phyloP scores from a whole-genome alignment of 2,329 filamentous ascomycete species.

The Penicillium griseofulvum region DNA sequence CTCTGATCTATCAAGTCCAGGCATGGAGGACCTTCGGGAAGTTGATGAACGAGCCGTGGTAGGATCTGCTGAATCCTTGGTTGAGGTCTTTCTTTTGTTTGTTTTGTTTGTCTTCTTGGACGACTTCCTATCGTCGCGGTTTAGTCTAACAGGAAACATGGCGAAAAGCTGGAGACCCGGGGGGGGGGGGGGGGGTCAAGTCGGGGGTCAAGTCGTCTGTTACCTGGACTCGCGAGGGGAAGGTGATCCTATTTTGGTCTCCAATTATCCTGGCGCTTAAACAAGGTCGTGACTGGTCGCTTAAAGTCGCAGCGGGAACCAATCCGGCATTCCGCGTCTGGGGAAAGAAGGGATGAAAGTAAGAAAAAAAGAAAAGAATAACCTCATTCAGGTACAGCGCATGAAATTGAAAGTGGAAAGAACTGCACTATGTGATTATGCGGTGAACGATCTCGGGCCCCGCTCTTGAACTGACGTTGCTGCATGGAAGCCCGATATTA shows the following conservation, averaged over 20 bases:
- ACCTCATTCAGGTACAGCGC: slow-evolving; percentile 13
- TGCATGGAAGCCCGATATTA: slow-evolving; percentile 31
- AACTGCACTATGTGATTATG: slow-evolving; percentile 8
- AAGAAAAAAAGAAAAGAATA: slow-evolving; percentile 9
- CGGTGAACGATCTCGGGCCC: slow-evolving; percentile 17
- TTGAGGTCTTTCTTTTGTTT: slow-evolving; percentile 19
- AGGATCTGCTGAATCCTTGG: slow-evolving; percentile 34
- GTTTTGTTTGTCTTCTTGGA: slow-evolving; percentile 1
- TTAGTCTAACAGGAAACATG: slow-evolving; percentile 41
- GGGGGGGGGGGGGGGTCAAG: too few relatives aligned
- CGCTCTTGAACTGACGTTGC: slow-evolving; percentile 23
- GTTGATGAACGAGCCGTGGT: slow-evolving; percentile 20
- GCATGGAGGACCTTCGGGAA: slow-evolving; percentile 50
- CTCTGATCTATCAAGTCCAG: slow-evolving; percentile 46
- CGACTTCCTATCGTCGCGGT: slow-evolving; percentile 32
- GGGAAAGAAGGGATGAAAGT: neutral
- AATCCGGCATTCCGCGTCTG: slow-evolving; percentile 2
- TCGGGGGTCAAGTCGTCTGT: slow-evolving; percentile 13
- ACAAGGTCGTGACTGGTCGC: slow-evolving; percentile 23
- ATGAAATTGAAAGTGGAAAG: slow-evolving; percentile 2
- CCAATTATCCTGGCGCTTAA: slow-evolving; percentile 33
- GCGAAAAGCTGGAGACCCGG: slow-evolving; percentile 10
- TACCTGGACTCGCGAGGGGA: slow-evolving; percentile 10
- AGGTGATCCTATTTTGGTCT: slow-evolving; percentile 20
- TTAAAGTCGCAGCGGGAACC: slow-evolving; percentile 1